phyloP scores from a whole-genome alignment of 805 yeast genomes.

The Metschnikowia corniflorae region DNA sequence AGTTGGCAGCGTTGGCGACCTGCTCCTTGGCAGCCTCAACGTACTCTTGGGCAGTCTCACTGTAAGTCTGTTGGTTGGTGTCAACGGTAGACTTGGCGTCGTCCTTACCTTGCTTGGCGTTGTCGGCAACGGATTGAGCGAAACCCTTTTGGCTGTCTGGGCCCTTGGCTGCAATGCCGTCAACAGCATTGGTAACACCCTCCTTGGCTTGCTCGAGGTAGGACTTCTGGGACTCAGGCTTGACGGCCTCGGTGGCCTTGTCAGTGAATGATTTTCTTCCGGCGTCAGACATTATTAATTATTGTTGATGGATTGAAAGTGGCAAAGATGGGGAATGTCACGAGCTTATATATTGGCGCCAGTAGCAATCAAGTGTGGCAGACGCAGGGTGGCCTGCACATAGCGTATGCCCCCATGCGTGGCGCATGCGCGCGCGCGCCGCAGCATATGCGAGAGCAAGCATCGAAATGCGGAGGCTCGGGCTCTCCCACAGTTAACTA shows the following conservation, averaged over 20 bases:
- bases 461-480: background rate
- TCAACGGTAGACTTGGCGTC: conserved; percentile 41
- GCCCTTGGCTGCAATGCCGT: conserved; percentile 53
- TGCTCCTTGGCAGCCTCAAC: conserved; percentile 55
- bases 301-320: background rate
- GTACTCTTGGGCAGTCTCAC: conserved; percentile 45
- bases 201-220: conserved; percentile 68
- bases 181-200: conserved; percentile 60
- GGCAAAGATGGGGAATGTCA: background rate
- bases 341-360: conserved; percentile 5
- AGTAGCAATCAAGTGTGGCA: conserved; percentile 4
- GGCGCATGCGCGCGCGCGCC: background rate
- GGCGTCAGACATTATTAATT: conserved; percentile 36
- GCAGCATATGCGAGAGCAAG: conserved; percentile 5
- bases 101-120: conserved; percentile 51
- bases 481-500: too few species aligned
- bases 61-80: conserved; percentile 24
- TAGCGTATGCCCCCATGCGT: background rate
- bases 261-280: conserved; percentile 77
- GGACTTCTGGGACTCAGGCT: conserved; percentile 70
- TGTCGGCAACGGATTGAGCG: conserved; percentile 66
- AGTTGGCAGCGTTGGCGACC: conserved; percentile 52
- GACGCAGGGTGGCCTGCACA: conserved; percentile 6
- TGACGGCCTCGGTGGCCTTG: conserved; percentile 61
- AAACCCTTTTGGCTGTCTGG: conserved; percentile 69